A percentile compares a stretch with the other conserved stretches of the same genome.
phyloP scores from a whole-genome alignment of 2,329 filamentous ascomycete species.

The Fusarium longipes region DNA sequence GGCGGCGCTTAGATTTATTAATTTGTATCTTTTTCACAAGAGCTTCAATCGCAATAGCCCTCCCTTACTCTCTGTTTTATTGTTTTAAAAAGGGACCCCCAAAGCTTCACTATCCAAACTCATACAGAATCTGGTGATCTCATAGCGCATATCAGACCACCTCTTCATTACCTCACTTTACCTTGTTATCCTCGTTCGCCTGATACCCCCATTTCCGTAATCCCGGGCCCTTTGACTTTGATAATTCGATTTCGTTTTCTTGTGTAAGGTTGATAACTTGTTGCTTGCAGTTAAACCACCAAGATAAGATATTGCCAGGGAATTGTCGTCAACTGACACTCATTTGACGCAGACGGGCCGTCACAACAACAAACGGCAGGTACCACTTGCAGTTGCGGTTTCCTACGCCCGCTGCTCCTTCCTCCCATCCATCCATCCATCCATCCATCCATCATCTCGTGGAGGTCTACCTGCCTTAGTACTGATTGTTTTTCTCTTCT shows the following conservation, averaged over 20 bases:
- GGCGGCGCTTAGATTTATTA: conserved; percentile 16
- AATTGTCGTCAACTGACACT: conserved; percentile 22
- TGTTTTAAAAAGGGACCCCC: neutral
- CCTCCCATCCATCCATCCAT: conserved; percentile 4
- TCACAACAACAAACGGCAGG: conserved; percentile 21
- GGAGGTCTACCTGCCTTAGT: conserved; percentile 24
- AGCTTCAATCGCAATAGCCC: neutral
- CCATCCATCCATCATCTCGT: conserved; percentile 4
- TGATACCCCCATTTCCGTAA: conserved; percentile 17
- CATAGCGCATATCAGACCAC: conserved; percentile 46
- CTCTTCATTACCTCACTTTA: conserved; percentile 31
- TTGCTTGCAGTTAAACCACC: neutral
- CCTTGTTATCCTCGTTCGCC: conserved; percentile 7
- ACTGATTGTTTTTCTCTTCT: conserved; percentile 10
- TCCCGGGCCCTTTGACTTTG: conserved; percentile 24
- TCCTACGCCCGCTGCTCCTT: conserved; percentile 20
- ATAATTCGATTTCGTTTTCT: conserved; percentile 28
- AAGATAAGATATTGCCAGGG: conserved; percentile 12
- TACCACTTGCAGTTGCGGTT: conserved; percentile 23
- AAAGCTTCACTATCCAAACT: conserved; percentile 3
- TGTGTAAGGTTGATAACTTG: conserved; percentile 23
- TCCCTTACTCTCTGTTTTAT: neutral
- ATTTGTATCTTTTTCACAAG: neutral
- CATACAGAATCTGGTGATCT: conserved; percentile 35
- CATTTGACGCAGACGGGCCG: neutral